Percentiles rank a stretch among this genome's conserved stretches.
phyloP scores from a whole-genome alignment of 225 moss, liverwort and hornwort genomes.

The Polytrichum commune region DNA sequence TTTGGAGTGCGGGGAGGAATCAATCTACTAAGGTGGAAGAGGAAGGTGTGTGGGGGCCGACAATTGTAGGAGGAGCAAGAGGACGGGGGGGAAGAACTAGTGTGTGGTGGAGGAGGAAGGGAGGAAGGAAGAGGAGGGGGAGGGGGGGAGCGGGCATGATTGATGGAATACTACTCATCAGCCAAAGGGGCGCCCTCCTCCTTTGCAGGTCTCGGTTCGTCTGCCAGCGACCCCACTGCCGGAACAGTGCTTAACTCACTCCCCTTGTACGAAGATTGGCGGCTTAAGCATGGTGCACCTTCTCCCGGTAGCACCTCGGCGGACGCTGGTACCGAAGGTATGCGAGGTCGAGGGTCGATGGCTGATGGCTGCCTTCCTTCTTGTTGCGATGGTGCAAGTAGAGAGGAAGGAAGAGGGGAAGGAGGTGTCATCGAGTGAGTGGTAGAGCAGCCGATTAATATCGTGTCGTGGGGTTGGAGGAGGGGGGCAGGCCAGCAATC shows the following conservation, averaged over 20 bases:
- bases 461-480: background rate
- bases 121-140: conserved; percentile 4
- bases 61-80: conserved; percentile 1
- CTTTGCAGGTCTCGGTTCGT: conserved; percentile 72
- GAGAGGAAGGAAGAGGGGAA: too few species aligned
- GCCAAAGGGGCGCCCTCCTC: conserved; percentile 98
- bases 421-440: too few species aligned
- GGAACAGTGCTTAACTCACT: conserved; percentile 56
- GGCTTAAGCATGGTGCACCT: conserved; percentile 59
- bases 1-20: too few species aligned
- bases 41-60: background rate
- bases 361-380: background rate
- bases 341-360: conserved; percentile 10
- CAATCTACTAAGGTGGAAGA: too few species aligned
- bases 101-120: background rate
- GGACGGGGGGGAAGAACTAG: background rate
- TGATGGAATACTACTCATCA: conserved; percentile 99
- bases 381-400: too few species aligned
- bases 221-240: conserved; percentile 66
- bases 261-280: conserved; percentile 73
- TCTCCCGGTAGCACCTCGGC: conserved; percentile 61
- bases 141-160: conserved; percentile 83
- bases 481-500: background rate
- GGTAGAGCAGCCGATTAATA: background rate
- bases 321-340: conserved; percentile 60